These are phyloP conservation scores for Exophiala calicioides DNA, from an alignment of 2,329 filamentous ascomycete species.

Conservation along the genomic window DNA sequence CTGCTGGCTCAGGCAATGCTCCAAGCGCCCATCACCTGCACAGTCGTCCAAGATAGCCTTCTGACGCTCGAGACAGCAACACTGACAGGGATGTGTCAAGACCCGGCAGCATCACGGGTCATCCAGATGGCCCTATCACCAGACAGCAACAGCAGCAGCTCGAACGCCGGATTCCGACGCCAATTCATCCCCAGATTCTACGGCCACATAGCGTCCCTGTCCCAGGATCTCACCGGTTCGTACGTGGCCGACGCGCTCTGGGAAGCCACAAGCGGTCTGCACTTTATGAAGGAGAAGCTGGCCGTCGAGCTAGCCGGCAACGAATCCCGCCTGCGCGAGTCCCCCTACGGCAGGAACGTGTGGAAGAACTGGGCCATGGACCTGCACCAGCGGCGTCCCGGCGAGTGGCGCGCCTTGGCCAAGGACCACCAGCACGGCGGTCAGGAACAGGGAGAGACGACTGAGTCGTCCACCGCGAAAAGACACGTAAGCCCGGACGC, in stretches of 20 bases:
- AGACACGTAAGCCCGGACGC: background rate
- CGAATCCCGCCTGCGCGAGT: slow-evolving; percentile 64
- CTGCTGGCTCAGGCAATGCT: slow-evolving; percentile 81
- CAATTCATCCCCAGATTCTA: slow-evolving; percentile 66
- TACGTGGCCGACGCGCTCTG: slow-evolving; percentile 69
- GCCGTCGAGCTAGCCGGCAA: slow-evolving; percentile 62
- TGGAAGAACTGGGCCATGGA: slow-evolving; percentile 77
- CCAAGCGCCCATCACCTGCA: slow-evolving; percentile 68
- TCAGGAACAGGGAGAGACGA: background rate
- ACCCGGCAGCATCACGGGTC: slow-evolving; percentile 60
- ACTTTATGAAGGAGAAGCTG: slow-evolving; percentile 68
- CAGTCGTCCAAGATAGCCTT: slow-evolving; percentile 73
- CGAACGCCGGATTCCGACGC: slow-evolving; percentile 56
- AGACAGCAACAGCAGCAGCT: no score
- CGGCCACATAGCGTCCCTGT: slow-evolving; percentile 61
- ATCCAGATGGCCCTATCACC: slow-evolving; percentile 63
- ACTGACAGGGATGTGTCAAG: slow-evolving; percentile 66
- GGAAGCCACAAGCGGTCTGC: slow-evolving; percentile 62
- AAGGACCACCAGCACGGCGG: slow-evolving; percentile 44
- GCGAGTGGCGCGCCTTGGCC: slow-evolving; percentile 65
- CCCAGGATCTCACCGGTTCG: slow-evolving; percentile 63
- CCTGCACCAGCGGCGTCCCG: slow-evolving; percentile 63
- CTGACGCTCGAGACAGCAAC: slow-evolving; percentile 58
- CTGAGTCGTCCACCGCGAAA: background rate
- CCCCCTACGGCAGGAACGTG: slow-evolving; percentile 64